phyloP scores from a whole-genome alignment of 208 protist genomes.

The Leishmania braziliensis region DNA sequence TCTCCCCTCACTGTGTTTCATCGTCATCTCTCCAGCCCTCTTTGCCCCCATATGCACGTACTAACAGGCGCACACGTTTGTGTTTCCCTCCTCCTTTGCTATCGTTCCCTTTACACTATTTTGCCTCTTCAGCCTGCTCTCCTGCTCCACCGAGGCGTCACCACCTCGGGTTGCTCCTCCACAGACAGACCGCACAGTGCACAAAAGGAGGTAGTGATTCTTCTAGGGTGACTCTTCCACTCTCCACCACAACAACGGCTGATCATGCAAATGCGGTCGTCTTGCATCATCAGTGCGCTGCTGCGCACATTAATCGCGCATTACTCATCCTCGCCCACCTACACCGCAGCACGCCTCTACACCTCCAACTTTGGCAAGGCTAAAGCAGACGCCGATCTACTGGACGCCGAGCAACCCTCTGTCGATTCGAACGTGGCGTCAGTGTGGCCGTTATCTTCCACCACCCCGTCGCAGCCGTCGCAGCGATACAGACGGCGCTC shows the following conservation, averaged over 20 bases:
- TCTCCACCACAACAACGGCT: not conserved
- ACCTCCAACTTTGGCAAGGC: conserved; percentile 17
- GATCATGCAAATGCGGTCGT: not conserved
- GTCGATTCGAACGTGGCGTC: not conserved
- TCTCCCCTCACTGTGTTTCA: not conserved
- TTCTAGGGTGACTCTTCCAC: not conserved
- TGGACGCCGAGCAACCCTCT: conserved; percentile 3
- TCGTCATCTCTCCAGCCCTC: not conserved
- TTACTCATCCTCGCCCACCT: not conserved
- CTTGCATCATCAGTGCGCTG: not conserved
- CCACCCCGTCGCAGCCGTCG: not conserved
- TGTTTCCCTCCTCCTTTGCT: not conserved
- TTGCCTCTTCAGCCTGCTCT: conserved; percentile 9
- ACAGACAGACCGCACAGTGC: not conserved
- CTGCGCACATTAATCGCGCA: not conserved
- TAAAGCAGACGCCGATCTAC: not conserved
- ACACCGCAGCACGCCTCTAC: conserved; percentile 5
- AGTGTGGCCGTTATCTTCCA: not conserved
- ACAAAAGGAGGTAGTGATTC: not conserved
- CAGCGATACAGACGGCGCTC: conserved; percentile 60
- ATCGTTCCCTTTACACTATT: not conserved
- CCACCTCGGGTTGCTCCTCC: not conserved
- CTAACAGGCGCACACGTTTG: not conserved
- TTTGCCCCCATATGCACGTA: not conserved
- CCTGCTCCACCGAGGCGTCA: not conserved